Evolutionary conservation across 768 basidiomycete species (phyloP), one percentile per base, ranked within the genome.

Genomic region (Agaricus sinodeliciosus): DNA sequence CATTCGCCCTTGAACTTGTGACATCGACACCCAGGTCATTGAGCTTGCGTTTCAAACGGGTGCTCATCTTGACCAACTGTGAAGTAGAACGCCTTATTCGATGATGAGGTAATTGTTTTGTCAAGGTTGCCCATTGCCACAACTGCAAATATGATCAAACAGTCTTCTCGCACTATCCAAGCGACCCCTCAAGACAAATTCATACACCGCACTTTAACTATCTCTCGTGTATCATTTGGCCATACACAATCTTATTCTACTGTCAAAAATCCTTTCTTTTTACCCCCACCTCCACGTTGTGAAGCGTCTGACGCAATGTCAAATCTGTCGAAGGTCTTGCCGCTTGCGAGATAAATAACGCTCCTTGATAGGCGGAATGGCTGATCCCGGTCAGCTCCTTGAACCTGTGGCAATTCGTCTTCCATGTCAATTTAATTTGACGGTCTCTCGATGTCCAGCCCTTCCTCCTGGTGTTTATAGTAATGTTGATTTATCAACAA

Each of bases 41-140:
- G 40, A 94, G 80, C 69, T 90, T 94, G 49, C 86, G 83, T 67
- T 94, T 94, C 52, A 95, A 77, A 44, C 82, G 76, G 48, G 72
- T 68, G 42, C 67, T 74, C 73, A 75, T 75, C 22, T 19, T 55
- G 16, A 25, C 18, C 34, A 15, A 40, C 22, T 18, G 8, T 15
- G 18, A 22, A 26, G 26, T 6, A 36, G 51, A 45, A 8, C 31
- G 31, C 31, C 7, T 22, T 31, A 31, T 31, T 31, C 8, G 31
- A 3, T 26, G 43, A 49, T 49, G 48, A 49, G 48, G 48, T 49
- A 49, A 49, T 43, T 43, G 41, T 13, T 45, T n/a, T 16, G 13
- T 18, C n/a, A 7, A n/a, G 45, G 9, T 35, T 47, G 12, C 15
- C 16, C 37, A 6, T 12, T 16, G 2, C 5, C 9, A 39, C 37